Percentiles rank a stretch among this genome's conserved stretches.
Evolutionary conservation across 1,284 basidiomycete genomes (phyloP).

Genomic region (Tylopilus sp.): DNA sequence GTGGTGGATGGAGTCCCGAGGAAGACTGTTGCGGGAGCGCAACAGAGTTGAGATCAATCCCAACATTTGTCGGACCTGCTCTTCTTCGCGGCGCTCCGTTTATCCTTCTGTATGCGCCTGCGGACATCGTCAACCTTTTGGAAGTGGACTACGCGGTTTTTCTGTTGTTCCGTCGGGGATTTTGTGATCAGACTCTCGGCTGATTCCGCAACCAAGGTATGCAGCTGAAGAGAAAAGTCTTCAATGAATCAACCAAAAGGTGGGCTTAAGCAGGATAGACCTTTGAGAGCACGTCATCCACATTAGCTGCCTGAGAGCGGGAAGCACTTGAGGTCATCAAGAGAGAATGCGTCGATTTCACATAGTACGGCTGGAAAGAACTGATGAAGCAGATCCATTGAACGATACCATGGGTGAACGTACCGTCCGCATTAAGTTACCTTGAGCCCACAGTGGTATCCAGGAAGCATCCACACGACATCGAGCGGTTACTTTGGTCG

Average conservation of each 20-base stretch:
- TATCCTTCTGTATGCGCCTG: constrained; percentile 62
- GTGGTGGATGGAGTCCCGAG: too few relatives aligned
- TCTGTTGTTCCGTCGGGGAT: constrained; percentile 67
- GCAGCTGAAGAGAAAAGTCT: constrained; percentile 61
- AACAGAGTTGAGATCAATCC: constrained; percentile 25
- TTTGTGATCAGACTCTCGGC: constrained; percentile 61
- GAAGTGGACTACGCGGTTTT: constrained; percentile 61
- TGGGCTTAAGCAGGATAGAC: constrained; percentile 47
- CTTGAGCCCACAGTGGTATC: constrained; percentile 77
- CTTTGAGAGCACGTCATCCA: constrained; percentile 77
- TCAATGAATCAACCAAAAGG: constrained; percentile 2
- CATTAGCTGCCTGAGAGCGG: constrained; percentile 81
- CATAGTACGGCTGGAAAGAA: constrained; percentile 67
- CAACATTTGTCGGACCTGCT: constrained; percentile 44
- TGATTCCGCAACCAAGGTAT: constrained; percentile 60
- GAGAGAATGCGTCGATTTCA: constrained; percentile 70
- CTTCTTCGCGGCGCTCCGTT: constrained; percentile 58
- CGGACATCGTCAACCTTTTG: constrained; percentile 58
- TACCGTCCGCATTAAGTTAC: constrained; percentile 64
- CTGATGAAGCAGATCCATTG: constrained; percentile 5
- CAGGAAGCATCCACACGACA: constrained; percentile 67
- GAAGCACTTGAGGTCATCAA: constrained; percentile 73
- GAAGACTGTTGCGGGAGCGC: background rate
- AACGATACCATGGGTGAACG: background rate
- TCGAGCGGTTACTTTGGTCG: constrained; percentile 77